Evolutionary conservation across 306 rosid species (phyloP), one percentile per base, ranked within the genome.

Genomic region (Gleditsia sinensis): DNA sequence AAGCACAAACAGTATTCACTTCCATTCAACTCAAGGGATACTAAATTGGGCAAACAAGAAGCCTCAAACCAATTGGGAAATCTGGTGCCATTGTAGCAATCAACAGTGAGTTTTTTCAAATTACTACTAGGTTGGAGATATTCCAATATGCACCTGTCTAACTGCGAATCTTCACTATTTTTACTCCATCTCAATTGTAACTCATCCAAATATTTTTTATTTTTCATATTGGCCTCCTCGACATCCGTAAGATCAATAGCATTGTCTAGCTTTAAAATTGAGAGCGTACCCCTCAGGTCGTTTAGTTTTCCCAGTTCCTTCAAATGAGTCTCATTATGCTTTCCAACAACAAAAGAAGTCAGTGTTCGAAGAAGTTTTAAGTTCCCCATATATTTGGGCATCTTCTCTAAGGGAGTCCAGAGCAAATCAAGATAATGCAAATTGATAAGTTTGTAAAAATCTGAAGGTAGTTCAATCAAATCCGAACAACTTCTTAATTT

Each of bases 401-500:
- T 9, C 71, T 43, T 11, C 7, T 24, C 0, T 25, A 66, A 12
- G 0, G 0, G 0, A 28, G 14, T 0, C 0, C 5, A 1, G 16
- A 7, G 4, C 1, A 43, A 2, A 16, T 45, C 17, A 16, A 67
- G 37, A 49, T 9, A 0, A 10, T 14, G 28, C 28, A 67, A 27
- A 11, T 67, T 67, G 16, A 45, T 2, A 7, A 67, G 72, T 25
- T 46, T 45, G 21, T 32, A n/a, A 8, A 2, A 23, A 19, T 46
- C 1, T 5, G 14, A 0, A 2, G 57, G 57, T 27, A 67, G 10
- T 42, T 17, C 24, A 10, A 14, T 14, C 7, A 43, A 23, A 0
- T 0, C 0, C 0, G 0, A 0, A 1, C 37, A 14, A 1, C 0
- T 0, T 0, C 7, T 1, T 6, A 40, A 45, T 16, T 43, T 67